Evolutionary conservation across 1,284 basidiomycete genomes (phyloP).

Genomic region (Melampsora americana): DNA sequence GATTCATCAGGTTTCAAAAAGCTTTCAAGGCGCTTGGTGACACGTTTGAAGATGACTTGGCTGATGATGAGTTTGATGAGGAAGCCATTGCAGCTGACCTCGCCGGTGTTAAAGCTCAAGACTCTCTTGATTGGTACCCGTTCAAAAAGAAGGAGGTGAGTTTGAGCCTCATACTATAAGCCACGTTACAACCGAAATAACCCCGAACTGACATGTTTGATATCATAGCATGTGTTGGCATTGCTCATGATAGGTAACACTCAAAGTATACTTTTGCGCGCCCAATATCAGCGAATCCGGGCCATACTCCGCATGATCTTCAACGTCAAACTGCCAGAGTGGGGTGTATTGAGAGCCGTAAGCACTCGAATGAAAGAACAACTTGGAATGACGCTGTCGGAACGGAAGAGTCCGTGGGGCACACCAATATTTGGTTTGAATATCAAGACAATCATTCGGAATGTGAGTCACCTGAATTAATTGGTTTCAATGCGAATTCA

Average conservation of each 20-base stretch:
- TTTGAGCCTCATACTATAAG: too few species aligned
- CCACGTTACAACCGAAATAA: too few species aligned
- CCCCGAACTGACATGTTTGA: too few species aligned
- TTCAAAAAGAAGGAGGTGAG: too few species aligned
- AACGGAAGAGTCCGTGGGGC: not conserved
- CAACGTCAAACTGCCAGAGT: not conserved
- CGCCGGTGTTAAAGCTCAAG: too few species aligned
- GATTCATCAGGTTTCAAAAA: too few species aligned
- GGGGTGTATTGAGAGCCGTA: not conserved
- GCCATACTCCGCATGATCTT: not conserved
- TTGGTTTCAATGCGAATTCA: not conserved
- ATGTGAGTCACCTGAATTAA: not conserved
- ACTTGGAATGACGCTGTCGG: not conserved
- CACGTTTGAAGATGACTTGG: too few species aligned
- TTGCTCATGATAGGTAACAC: conserved; percentile 1
- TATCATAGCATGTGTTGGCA: not conserved
- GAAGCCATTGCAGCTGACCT: too few species aligned
- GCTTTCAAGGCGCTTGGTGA: too few species aligned
- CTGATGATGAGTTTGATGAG: too few species aligned
- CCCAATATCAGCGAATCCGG: not conserved
- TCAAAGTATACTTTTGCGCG: not conserved
- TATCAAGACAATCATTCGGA: not conserved
- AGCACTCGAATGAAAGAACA: not conserved
- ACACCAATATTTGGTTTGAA: not conserved
- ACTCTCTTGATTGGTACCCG: too few species aligned